Evolutionary conservation across 2,329 filamentous ascomycete species (phyloP), one percentile per base, ranked within the genome.

Genomic region (Teratosphaeriaceae sp.): DNA sequence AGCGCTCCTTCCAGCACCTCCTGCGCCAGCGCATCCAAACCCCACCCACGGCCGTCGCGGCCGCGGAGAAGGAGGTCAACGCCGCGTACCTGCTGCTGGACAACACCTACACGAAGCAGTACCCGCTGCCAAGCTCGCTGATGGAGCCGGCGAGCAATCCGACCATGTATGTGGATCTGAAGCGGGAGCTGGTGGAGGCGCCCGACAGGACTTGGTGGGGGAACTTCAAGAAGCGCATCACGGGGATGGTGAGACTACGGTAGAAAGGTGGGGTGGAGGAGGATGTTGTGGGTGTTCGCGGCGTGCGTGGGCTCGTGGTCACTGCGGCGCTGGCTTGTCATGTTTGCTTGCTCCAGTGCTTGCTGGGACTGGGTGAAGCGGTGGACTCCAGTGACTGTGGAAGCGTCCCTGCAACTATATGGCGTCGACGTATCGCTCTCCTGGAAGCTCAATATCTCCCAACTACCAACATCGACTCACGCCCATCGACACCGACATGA

Each of bases 51-150:
- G 29, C 33, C 20, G 29, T 39, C 12, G 21, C 13, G 19, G 30
- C 54, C 35, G 72, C 75, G 47, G 54, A 66, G 23, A 59, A 60
- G 23, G 68, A 76, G 52, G 61, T 79, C 42, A 80, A 80, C 52
- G 77, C 76, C 3, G 69, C 82, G 1, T 78, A 76, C 48, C 71
- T 74, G 2, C 63, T 82, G n/a, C 64, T 82, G 2, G 76, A 80
- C 50, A 71, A 82, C 55, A 64, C 74, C 38, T 80, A 79, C 53
- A 65, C 61, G 36, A 74, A 71, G 40, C 53, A 68, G 54, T 76
- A 72, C 47, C 73, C 73, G 2, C 49, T 76, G 2, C 61, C 72
- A 1, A 55, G 65, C 16, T 62, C 59, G 15, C 53, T 76, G 51
- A 66, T 76, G 49, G 63, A 65, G 45, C 76, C 76, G 1, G 63